A percentile compares a stretch with the other conserved stretches of the same genome.
These are phyloP conservation scores for Penicillium coffeae DNA, from an alignment of 495 filamentous ascomycete species.

Conservation along the genomic window DNA sequence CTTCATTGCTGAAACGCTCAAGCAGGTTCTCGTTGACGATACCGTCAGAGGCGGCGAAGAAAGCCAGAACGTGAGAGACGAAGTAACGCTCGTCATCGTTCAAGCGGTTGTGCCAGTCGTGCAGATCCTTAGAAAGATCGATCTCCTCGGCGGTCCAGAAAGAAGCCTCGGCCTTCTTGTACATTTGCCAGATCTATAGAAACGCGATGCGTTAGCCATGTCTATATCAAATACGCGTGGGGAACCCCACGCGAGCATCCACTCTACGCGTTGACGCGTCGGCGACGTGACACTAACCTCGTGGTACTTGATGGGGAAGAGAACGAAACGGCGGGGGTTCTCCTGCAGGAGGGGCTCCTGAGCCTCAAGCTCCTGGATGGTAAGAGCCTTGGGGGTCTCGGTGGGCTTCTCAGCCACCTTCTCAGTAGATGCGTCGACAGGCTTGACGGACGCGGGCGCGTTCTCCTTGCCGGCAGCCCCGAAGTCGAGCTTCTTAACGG, in stretches of 20 bases:
- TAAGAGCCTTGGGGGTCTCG: conserved; percentile 46
- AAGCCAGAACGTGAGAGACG: conserved; percentile 95
- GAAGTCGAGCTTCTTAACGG: conserved; percentile 85
- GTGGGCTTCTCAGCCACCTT: conserved; percentile 50
- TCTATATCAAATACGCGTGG: conserved; percentile 13
- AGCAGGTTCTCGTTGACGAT: conserved; percentile 99
- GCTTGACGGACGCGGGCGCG: conserved; percentile 52
- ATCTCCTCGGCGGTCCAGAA: conserved; percentile 99
- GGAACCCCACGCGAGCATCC: conserved; percentile 23
- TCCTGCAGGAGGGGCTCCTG: conserved; percentile 91
- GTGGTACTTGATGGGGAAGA: conserved; percentile 99
- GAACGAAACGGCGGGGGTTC: conserved; percentile 93
- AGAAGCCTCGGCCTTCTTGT: conserved; percentile 99
- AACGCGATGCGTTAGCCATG: conserved; percentile 12
- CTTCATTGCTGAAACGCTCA: conserved; percentile 95
- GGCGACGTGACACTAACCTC: conserved; percentile 72
- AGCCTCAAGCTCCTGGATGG: conserved; percentile 67
- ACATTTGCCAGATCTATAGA: conserved; percentile 97
- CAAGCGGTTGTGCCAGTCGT: conserved; percentile 97
- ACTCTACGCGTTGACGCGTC: conserved; percentile 70
- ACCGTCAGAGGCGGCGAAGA: conserved; percentile 99
- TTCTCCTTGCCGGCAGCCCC: conserved; percentile 77
- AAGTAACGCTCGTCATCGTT: conserved; percentile 98
- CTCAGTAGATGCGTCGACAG: conserved; percentile 45
- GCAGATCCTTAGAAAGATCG: conserved; percentile 95